Conservation (phyloP, 495 filamentous ascomycete genomes). For the Terfezia boudieri region DNA sequence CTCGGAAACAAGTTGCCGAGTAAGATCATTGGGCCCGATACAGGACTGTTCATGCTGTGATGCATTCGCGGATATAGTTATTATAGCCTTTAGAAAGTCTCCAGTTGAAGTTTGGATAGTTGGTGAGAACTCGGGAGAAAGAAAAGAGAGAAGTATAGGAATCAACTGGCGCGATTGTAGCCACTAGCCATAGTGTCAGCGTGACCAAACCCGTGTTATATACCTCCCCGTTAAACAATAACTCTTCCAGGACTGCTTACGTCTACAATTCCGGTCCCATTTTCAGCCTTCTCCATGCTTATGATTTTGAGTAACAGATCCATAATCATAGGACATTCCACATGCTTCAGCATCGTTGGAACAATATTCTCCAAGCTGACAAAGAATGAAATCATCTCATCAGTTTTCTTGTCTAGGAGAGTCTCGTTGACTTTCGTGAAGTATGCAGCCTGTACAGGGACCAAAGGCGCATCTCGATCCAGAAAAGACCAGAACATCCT, state of each 20-base stretch:
- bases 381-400: slow-evolving; percentile 79
- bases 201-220: slow-evolving; percentile 8
- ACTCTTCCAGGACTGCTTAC: slow-evolving; percentile 28
- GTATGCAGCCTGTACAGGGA: slow-evolving; percentile 82
- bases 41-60: slow-evolving; percentile 94
- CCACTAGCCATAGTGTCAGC: slow-evolving; percentile 37
- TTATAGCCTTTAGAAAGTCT: slow-evolving; percentile 96
- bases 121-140: slow-evolving; percentile 57
- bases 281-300: slow-evolving; percentile 80
- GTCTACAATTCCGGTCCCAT: slow-evolving; percentile 83
- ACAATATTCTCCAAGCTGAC: slow-evolving; percentile 64
- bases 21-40: slow-evolving; percentile 93
- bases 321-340: slow-evolving; percentile 98
- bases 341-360: slow-evolving; percentile 68
- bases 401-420: slow-evolving; percentile 87
- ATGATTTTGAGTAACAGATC: slow-evolving; percentile 94
- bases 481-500: slow-evolving; percentile 81
- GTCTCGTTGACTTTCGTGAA: slow-evolving; percentile 98
- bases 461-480: slow-evolving; percentile 53
- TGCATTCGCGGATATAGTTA: slow-evolving; percentile 95
- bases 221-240: slow-evolving; percentile 2
- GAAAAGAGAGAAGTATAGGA: slow-evolving; percentile 63
- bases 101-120: slow-evolving; percentile 91
- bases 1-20: slow-evolving; percentile 81
- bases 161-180: slow-evolving; percentile 80